Percentiles rank a stretch among this genome's conserved stretches.
Evolutionary conservation across 2,329 filamentous ascomycete genomes (phyloP).

Genomic region (Taxawa tesnikishii): DNA sequence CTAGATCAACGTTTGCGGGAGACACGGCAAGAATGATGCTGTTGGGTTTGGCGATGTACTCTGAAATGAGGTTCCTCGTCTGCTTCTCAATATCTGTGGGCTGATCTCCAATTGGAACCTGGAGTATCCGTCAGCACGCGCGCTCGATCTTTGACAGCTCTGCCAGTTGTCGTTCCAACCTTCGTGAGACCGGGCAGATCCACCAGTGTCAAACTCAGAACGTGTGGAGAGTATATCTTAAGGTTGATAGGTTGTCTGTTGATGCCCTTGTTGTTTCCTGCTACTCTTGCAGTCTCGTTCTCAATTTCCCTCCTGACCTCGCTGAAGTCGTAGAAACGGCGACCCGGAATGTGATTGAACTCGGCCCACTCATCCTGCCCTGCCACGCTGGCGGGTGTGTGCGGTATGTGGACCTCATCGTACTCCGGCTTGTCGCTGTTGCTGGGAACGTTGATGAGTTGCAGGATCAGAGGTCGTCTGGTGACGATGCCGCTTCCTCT

Average conservation of each 20-base stretch:
- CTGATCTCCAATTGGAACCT: constrained; percentile 95
- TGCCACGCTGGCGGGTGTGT: constrained; percentile 63
- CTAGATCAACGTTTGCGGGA: constrained; percentile 92
- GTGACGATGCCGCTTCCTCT: constrained; percentile 96
- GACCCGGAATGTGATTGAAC: constrained; percentile 87
- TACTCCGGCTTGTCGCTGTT: constrained; percentile 56
- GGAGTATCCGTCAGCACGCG: constrained; percentile 13
- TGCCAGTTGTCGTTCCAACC: no score
- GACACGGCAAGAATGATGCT: constrained; percentile 95
- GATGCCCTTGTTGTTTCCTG: constrained; percentile 95
- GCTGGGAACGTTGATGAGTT: constrained; percentile 89
- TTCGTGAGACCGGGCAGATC: constrained; percentile 95
- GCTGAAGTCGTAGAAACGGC: constrained; percentile 79
- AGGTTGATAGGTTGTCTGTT: constrained; percentile 95
- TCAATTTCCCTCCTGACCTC: constrained; percentile 96
- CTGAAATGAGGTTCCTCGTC: constrained; percentile 87
- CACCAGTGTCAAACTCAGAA: constrained; percentile 90
- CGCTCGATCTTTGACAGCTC: constrained; percentile 6
- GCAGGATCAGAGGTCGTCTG: constrained; percentile 82
- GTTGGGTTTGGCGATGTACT: constrained; percentile 98
- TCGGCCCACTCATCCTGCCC: constrained; percentile 73
- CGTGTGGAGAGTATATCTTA: constrained; percentile 95
- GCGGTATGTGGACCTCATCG: constrained; percentile 56
- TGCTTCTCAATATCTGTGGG: constrained; percentile 98
- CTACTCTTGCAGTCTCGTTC: constrained; percentile 88